Base-by-base conservation (phyloP, 306 rosid genomes). In the Gillenia trifoliata region DNA sequence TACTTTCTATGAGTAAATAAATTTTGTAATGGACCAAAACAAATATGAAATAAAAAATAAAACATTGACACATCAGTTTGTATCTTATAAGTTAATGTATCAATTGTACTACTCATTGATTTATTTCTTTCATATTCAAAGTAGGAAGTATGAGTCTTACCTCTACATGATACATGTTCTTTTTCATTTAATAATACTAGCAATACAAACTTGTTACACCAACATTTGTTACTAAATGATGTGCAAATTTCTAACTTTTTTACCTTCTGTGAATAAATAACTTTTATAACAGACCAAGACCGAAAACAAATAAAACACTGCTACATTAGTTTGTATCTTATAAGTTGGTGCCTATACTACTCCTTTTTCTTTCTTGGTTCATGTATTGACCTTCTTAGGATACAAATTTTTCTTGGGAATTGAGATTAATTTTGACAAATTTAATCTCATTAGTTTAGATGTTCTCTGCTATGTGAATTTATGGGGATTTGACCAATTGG, bases 351-450 rank as follows among this genome's bases (percentile, higher is more conserved):
- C 54, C 0, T 12, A 16, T 12, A 47, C 6, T 0, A 13, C 20
- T 10, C 2, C 19, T 9, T 3, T 12, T 25, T 49, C 12, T 11
- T 12, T 65, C 33, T 11, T 25, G 30, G 33, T 57, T 31, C 45
- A 36, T 47, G 73, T 20, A 67, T 29, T 23, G 57, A 34, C 11
- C 45, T 9, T 29, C 11, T 15, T 41, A 8, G 3, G 6, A 31
- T 20, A 45, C 33, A 3, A 15, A 1, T 31, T 36, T 29, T 33
- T 45, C 50, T 77, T 63, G 38, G 57, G 56, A 80, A 57, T 22
- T 69, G 47, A 77, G 36, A 12, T n/a, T n/a, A n/a, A n/a, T 22
- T 78, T 87, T 75, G 85, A 73, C 74, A 70, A 70, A 69, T 50
- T 45, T 49, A 31, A 28, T 52, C 70, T 70, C 13, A 47, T 49